Evolutionary conservation across 108 stramenopile species (phyloP), one percentile per base, ranked within the genome.

Genomic region (Nitzschia sp.): DNA sequence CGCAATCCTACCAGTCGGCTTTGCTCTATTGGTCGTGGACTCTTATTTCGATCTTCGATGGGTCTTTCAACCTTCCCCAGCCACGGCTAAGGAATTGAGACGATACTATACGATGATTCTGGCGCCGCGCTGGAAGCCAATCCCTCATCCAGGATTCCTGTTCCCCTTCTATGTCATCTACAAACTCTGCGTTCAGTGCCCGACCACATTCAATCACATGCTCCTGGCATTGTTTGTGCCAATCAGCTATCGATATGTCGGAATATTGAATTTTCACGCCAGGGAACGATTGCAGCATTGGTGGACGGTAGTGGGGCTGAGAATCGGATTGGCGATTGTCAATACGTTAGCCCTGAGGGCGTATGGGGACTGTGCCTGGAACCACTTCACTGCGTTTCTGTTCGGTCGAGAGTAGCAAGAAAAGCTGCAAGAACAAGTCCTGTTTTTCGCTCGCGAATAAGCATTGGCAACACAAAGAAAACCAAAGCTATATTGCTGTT

Each of bases 111-210:
- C 62, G 13, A 38, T 35, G 25, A 42, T 63, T 11, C 36, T 63
- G 62, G 36, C 62, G 8, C 62, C 62, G 5, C 62, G 46, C 33
- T 63, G 38, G 38, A 19, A 33, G 2, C 38, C 26, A 1, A 23
- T 46, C n/a, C 25, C 45, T 5, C 36, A 46, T 46, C 62, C 62
- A 25, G 62, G 62, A 46, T 63, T 26, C 27, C 26, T 9, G 17
- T 63, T 45, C 24, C 62, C 62, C 6, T 25, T 63, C 29, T 63
- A 28, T 25, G 62, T 45, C 1, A 63, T 63, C 27, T 63, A 25
- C 62, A 63, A 46, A 5, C 42, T 63, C 13, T 38, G 35, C 23
- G 28, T 63, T 1, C 42, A 63, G 5, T 63, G 62, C 24, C 62
- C 62, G 15, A 63, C 62, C 1, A 0, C 3, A 1, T 63, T 27